phyloP scores from a whole-genome alignment of 495 filamentous ascomycete genomes.

The Penicillium lagena region DNA sequence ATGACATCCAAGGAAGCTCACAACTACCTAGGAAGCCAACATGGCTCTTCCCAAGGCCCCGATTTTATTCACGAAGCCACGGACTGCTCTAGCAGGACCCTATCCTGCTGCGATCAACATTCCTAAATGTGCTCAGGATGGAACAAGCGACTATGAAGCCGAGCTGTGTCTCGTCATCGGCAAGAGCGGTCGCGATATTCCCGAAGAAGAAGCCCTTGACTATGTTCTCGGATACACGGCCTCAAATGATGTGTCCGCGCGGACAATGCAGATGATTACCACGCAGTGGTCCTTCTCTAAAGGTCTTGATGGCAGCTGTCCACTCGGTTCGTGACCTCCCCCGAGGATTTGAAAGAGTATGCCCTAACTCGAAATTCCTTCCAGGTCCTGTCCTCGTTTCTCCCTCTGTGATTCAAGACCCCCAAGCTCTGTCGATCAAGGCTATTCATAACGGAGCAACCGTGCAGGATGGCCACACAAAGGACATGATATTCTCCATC shows the following conservation, averaged over 20 bases:
- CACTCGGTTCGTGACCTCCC: conserved; percentile 12
- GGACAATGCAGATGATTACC: conserved; percentile 24
- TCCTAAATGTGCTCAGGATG: conserved; percentile 37
- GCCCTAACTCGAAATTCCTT: not conserved
- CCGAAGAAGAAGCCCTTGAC: conserved; percentile 30
- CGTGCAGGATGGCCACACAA: conserved; percentile 22
- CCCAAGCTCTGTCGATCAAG: conserved; percentile 20
- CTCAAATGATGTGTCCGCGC: conserved; percentile 35
- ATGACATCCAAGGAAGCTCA: too few species aligned
- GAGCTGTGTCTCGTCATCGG: conserved; percentile 36
- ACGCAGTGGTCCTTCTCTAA: conserved; percentile 40
- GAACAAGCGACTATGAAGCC: conserved; percentile 43
- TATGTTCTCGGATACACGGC: conserved; percentile 38
- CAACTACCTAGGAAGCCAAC: conserved; percentile 19
- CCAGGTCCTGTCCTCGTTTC: conserved; percentile 33
- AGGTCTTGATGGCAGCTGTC: conserved; percentile 31
- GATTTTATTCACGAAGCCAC: conserved; percentile 41
- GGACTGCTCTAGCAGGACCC: conserved; percentile 33
- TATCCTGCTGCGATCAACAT: conserved; percentile 36
- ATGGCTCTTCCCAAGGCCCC: conserved; percentile 33
- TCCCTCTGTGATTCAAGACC: conserved; percentile 24
- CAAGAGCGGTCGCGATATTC: conserved; percentile 32
- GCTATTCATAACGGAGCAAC: conserved; percentile 20
- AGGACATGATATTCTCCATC: conserved; percentile 29
- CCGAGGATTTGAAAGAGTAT: too few species aligned